A percentile compares a stretch with the other conserved stretches of the same genome.
phyloP scores from a whole-genome alignment of 805 yeast genomes.

The Priceomyces carsonii region DNA sequence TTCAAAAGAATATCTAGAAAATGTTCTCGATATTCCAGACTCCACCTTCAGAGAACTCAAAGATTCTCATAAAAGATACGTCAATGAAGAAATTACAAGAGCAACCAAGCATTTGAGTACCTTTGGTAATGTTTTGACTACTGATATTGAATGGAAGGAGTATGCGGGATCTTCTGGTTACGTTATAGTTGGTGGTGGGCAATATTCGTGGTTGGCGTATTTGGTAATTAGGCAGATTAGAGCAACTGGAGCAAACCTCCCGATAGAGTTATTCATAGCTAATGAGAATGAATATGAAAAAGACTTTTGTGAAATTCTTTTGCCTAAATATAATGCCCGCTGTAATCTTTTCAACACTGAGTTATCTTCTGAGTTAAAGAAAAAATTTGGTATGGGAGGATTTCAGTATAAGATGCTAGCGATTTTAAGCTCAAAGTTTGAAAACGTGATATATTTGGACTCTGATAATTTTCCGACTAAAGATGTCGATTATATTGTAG shows the following conservation, averaged over 20 bases:
- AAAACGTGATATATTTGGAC: slow-evolving; percentile 49
- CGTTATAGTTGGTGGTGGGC: slow-evolving; percentile 56
- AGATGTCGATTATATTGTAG: slow-evolving; percentile 47
- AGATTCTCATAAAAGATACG: slow-evolving; percentile 35
- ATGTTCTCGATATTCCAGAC: slow-evolving; percentile 42
- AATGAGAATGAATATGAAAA: slow-evolving; percentile 44
- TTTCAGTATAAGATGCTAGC: slow-evolving; percentile 58
- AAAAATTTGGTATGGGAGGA: slow-evolving; percentile 36
- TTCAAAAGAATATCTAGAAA: slow-evolving; percentile 46
- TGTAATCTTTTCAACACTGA: slow-evolving; percentile 46
- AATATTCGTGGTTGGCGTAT: slow-evolving; percentile 51
- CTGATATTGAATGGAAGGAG: slow-evolving; percentile 40
- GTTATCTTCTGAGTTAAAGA: slow-evolving; percentile 14
- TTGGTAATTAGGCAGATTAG: slow-evolving; percentile 50
- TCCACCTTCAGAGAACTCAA: slow-evolving; percentile 33
- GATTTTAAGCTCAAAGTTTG: slow-evolving; percentile 59
- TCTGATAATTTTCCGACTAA: slow-evolving; percentile 50
- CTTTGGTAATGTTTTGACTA: slow-evolving; percentile 30
- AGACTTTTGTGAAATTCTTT: slow-evolving; percentile 43
- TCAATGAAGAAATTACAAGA: slow-evolving; percentile 29
- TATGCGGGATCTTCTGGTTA: slow-evolving; percentile 37
- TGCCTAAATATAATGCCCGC: slow-evolving; percentile 45
- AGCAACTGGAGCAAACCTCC: slow-evolving; percentile 44
- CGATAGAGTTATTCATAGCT: slow-evolving; percentile 53
- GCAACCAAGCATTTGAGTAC: slow-evolving; percentile 32